These are phyloP conservation scores for Litsea cubeba DNA, from an alignment of 164 flowering plant species.

Conservation along the genomic window DNA sequence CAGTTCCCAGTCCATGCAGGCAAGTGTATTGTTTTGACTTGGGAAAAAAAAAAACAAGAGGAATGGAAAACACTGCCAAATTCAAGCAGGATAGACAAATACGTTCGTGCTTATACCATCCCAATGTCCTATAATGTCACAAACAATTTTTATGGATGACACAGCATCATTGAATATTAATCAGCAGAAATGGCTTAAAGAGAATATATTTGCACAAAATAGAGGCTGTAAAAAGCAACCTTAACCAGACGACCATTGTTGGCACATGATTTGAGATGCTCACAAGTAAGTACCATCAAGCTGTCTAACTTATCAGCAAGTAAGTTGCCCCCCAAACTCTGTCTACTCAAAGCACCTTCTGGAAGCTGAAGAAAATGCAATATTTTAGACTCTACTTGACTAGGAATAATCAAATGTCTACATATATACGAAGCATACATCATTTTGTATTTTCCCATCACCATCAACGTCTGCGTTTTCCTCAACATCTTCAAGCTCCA, in stretches of 20 bases:
- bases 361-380: slow-evolving; percentile 24
- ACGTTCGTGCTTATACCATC: not conserved
- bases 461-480: slow-evolving; percentile 34
- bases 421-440: slow-evolving; percentile 30
- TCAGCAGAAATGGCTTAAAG: not conserved
- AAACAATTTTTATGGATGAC: not conserved
- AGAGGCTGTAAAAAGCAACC: slow-evolving; percentile 32
- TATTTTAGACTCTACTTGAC: not conserved
- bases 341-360: slow-evolving; percentile 23
- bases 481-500: slow-evolving; percentile 75
- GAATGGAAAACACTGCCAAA: too few relatives aligned
- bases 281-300: slow-evolving; percentile 67
- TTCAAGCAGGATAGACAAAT: too few relatives aligned
- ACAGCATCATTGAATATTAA: not conserved
- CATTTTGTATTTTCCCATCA: slow-evolving; percentile 26
- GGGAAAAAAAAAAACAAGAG: too few relatives aligned
- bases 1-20: not conserved
- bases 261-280: slow-evolving; percentile 65
- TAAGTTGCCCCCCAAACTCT: slow-evolving; percentile 30
- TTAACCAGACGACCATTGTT: slow-evolving; percentile 48
- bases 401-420: not conserved
- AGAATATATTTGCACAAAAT: not conserved
- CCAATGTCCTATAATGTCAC: not conserved
- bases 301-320: slow-evolving; percentile 66
- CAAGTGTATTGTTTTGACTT: too few relatives aligned